Evolutionary conservation across 495 filamentous ascomycete species (phyloP).

Genomic region (Cercophora newfieldiana): DNA sequence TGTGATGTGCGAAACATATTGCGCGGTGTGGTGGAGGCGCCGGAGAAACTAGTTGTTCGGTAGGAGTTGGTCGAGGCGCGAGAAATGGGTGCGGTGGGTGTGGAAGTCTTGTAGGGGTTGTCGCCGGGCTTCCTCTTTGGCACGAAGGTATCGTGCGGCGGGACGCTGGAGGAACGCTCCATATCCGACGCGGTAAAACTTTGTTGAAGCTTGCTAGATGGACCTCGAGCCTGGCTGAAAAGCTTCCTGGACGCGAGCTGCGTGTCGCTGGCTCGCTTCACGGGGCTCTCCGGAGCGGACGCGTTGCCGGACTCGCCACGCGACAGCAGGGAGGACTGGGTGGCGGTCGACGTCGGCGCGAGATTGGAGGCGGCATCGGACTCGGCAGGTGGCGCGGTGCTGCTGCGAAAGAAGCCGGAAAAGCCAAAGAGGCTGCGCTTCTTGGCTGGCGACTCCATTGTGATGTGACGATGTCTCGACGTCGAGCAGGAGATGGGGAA

Average conservation of each 20-base stretch:
- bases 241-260: constrained; percentile 38
- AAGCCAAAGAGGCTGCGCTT: constrained; percentile 36
- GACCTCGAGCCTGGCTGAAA: constrained; percentile 33
- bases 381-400: constrained; percentile 23
- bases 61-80: constrained; percentile 21
- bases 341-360: constrained; percentile 11
- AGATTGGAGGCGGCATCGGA: constrained; percentile 12
- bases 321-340: constrained; percentile 5
- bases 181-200: constrained; percentile 33
- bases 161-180: constrained; percentile 21
- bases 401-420: constrained; percentile 28
- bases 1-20: constrained; percentile 46
- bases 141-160: constrained; percentile 14
- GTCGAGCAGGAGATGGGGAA: not conserved
- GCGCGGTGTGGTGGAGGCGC: constrained; percentile 28
- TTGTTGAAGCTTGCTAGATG: constrained; percentile 39
- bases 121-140: constrained; percentile 34
- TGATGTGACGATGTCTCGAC: constrained; percentile 6
- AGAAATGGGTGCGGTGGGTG: constrained; percentile 21
- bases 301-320: constrained; percentile 29
- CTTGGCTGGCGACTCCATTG: constrained; percentile 35
- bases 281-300: constrained; percentile 35
- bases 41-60: constrained; percentile 30
- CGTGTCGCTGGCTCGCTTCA: constrained; percentile 38
- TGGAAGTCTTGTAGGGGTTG: constrained; percentile 33